These are phyloP conservation scores for Pyrus hybrid DNA, from an alignment of 331 rosid species.

Conservation along the genomic window DNA sequence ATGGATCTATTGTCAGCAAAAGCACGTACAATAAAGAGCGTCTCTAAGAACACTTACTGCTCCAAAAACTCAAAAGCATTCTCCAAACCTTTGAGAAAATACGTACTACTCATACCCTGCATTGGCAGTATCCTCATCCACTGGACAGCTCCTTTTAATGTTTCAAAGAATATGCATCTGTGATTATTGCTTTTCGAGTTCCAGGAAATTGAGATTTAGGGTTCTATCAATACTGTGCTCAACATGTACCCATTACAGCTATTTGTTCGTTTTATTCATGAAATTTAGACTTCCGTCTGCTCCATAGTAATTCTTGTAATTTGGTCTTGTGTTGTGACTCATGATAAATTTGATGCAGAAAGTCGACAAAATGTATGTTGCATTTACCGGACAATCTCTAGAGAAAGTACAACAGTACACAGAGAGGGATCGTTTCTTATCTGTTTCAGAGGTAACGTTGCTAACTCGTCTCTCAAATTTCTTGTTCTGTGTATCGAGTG, in stretches of 20 bases:
- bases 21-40: not conserved
- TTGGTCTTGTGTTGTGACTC: no score
- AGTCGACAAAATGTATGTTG: constrained; percentile 78
- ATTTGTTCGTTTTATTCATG: not conserved
- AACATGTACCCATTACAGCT: not conserved
- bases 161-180: not conserved
- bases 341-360: constrained; percentile 41
- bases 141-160: not conserved
- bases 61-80: not conserved
- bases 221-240: not conserved
- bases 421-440: constrained; percentile 82
- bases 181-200: not conserved
- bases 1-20: not conserved
- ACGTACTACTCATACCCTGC: not conserved
- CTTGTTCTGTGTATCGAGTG: not conserved
- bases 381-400: constrained; percentile 81
- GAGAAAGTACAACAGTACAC: constrained; percentile 90
- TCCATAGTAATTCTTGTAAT: not conserved
- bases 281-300: not conserved
- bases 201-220: not conserved
- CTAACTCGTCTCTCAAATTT: not conserved
- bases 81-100: not conserved
- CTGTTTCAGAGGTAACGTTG: constrained; percentile 65
- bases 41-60: not conserved
- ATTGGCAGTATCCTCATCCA: not conserved